Evolutionary conservation across 2,329 filamentous ascomycete genomes (phyloP).

Genomic region (Ascochyta lentis): DNA sequence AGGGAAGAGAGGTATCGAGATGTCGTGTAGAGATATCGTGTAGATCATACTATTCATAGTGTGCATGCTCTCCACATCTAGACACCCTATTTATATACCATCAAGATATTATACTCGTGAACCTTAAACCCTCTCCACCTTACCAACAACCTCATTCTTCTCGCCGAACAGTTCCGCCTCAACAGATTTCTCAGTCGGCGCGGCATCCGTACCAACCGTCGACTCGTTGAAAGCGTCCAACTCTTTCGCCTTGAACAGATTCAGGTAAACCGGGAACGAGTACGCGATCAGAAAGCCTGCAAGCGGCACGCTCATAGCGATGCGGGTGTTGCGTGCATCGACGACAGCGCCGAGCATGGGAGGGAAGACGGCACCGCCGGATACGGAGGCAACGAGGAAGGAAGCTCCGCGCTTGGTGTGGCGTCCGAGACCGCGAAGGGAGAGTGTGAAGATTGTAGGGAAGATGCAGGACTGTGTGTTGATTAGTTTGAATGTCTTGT

Average conservation of each 20-base stretch:
- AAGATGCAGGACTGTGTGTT: constrained; percentile 34
- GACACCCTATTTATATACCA: no score
- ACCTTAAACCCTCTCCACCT: constrained; percentile 9
- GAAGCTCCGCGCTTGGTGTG: constrained; percentile 39
- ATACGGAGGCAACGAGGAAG: constrained; percentile 34
- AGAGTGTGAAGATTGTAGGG: constrained; percentile 40
- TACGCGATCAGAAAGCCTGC: constrained; percentile 37
- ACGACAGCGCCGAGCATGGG: constrained; percentile 39
- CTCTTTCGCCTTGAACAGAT: constrained; percentile 38
- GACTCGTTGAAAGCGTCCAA: constrained; percentile 33
- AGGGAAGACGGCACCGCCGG: constrained; percentile 36
- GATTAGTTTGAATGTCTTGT: not conserved
- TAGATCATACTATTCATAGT: no score
- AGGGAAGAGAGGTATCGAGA: no score
- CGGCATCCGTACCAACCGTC: constrained; percentile 20
- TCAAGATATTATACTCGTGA: not conserved
- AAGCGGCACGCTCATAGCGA: constrained; percentile 39
- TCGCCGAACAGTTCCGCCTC: constrained; percentile 18
- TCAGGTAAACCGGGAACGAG: constrained; percentile 37
- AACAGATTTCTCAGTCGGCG: constrained; percentile 1
- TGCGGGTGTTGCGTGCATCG: constrained; percentile 28
- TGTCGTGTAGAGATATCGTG: no score
- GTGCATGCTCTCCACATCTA: no score
- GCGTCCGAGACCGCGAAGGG: constrained; percentile 32
- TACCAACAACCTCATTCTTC: constrained; percentile 19